Conservation (phyloP, 352 stramenopile genomes). For the Globisporangium canariense region DNA sequence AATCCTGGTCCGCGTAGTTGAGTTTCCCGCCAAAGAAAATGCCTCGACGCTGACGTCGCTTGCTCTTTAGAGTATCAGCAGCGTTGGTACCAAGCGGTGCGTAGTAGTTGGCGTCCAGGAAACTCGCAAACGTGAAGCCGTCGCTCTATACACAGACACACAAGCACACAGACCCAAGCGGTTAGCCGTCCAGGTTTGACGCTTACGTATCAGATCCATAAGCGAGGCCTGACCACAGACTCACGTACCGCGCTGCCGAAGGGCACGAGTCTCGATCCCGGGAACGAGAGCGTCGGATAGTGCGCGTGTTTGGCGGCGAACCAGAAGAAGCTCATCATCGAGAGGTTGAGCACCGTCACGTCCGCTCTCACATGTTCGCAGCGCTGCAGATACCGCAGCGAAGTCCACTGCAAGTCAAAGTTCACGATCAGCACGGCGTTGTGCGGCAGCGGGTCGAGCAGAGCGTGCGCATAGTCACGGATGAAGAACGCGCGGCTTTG, state of each 20-base stretch:
- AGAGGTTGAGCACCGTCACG: slow-evolving; percentile 85
- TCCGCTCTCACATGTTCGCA: slow-evolving; percentile 78
- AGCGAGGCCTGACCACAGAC: background rate
- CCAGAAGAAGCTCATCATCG: slow-evolving; percentile 90
- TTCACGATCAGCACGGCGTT: slow-evolving; percentile 88
- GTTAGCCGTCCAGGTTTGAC: background rate
- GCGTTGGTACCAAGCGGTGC: slow-evolving; percentile 3
- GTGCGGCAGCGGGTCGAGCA: slow-evolving; percentile 81
- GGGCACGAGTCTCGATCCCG: slow-evolving; percentile 39
- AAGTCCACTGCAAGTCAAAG: slow-evolving; percentile 92
- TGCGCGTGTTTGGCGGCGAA: slow-evolving; percentile 65
- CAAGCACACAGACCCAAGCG: background rate
- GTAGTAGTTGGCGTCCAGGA: slow-evolving; percentile 50
- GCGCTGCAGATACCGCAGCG: slow-evolving; percentile 87
- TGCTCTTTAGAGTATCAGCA: background rate
- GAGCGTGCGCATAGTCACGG: slow-evolving; percentile 73
- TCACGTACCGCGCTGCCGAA: slow-evolving; percentile 27
- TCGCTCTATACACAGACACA: slow-evolving; percentile 24
- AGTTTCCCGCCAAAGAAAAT: slow-evolving; percentile 87
- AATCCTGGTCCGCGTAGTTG: slow-evolving; percentile 60
- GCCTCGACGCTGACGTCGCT: slow-evolving; percentile 15
- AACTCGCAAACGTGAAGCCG: slow-evolving; percentile 41
- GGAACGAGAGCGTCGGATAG: slow-evolving; percentile 71
- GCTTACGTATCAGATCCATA: background rate
- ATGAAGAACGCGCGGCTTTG: slow-evolving; percentile 72